phyloP scores from a whole-genome alignment of 148 eudicot species.

The Nyssa sinensis region DNA sequence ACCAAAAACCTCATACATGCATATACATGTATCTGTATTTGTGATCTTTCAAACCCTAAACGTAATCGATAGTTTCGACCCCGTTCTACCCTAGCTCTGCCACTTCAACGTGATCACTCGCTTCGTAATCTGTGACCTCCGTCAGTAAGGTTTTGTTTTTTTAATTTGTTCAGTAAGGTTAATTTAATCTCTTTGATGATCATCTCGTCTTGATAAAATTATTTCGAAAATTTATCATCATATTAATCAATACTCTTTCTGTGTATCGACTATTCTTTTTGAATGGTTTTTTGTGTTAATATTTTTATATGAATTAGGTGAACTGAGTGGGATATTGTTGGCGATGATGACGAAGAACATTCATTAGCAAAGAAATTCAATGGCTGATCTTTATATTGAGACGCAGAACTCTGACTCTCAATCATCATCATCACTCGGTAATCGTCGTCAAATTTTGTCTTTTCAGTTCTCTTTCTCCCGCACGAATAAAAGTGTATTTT shows the following conservation, averaged over 20 bases:
- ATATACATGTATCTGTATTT: not conserved
- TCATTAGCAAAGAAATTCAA: not conserved
- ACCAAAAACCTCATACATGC: not conserved
- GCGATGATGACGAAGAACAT: not conserved
- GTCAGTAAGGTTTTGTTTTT: not conserved
- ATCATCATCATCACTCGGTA: not conserved
- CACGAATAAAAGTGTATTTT: no score
- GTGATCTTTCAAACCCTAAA: not conserved
- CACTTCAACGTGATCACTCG: not conserved
- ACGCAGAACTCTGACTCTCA: not conserved
- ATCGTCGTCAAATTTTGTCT: not conserved
- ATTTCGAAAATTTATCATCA: no score
- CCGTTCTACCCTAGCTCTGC: not conserved
- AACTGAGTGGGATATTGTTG: not conserved
- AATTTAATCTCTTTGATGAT: not conserved
- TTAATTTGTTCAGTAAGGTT: no score
- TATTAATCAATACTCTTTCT: not conserved
- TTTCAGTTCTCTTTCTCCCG: not conserved
- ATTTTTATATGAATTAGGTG: not conserved
- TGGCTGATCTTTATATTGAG: slow-evolving; percentile 5
- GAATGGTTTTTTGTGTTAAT: not conserved
- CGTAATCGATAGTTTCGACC: not conserved
- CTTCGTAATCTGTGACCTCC: not conserved
- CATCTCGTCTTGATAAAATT: not conserved
- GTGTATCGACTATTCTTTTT: not conserved